Evolutionary conservation across 768 basidiomycete species (phyloP).

Genomic region (Leccinellum luteum): DNA sequence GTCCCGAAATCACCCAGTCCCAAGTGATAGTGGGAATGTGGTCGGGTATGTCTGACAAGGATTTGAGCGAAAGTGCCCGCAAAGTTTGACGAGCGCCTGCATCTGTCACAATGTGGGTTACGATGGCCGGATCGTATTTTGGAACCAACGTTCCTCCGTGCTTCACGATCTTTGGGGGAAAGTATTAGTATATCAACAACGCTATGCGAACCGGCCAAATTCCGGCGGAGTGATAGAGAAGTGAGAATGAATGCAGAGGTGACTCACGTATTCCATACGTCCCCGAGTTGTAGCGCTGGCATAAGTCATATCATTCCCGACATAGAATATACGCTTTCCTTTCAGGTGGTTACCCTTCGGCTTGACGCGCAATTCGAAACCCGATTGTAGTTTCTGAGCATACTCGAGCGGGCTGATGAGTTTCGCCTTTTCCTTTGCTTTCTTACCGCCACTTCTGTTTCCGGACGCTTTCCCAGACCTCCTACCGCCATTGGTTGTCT

Average conservation of each 20-base stretch:
- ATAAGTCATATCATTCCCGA: conserved; percentile 54
- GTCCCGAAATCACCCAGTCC: conserved; percentile 54
- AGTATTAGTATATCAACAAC: conserved; percentile 3
- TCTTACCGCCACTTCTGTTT: conserved; percentile 16
- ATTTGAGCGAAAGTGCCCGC: conserved; percentile 47
- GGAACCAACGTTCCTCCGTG: conserved; percentile 63
- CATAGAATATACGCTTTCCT: conserved; percentile 57
- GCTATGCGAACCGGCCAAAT: neutral
- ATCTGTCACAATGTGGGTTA: conserved; percentile 71
- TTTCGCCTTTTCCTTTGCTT: conserved; percentile 41
- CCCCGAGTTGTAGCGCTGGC: conserved; percentile 51
- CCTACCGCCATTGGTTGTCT: conserved; percentile 24
- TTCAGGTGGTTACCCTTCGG: conserved; percentile 38
- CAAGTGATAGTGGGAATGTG: conserved; percentile 64
- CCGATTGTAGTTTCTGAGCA: conserved; percentile 45
- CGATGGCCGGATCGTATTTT: conserved; percentile 49
- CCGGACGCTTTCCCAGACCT: neutral
- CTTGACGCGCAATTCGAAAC: conserved; percentile 19
- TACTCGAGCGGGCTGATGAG: conserved; percentile 52
- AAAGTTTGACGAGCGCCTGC: conserved; percentile 26
- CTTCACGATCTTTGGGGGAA: conserved; percentile 49
- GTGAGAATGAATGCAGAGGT: neutral
- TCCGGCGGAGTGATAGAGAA: neutral
- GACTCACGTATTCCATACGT: conserved; percentile 62
- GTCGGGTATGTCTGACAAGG: conserved; percentile 56